A percentile compares a stretch with the other conserved stretches of the same genome.
Conservation (phyloP, 164 flowering plant species). For the Vitis amurensis region DNA sequence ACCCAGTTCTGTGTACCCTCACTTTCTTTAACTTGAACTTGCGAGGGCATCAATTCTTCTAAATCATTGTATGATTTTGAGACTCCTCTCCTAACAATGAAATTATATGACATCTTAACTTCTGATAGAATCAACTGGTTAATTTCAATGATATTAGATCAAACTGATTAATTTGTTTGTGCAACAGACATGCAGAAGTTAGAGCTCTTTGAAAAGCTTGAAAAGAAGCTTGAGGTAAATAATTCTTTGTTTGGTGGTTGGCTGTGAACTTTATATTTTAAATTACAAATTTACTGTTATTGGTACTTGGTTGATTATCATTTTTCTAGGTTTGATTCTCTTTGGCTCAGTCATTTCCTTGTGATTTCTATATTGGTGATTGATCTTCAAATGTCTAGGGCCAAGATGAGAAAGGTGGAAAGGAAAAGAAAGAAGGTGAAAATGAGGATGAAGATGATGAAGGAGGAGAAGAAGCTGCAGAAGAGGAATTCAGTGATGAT, state of each 20-base stretch:
- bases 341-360: background rate
- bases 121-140: background rate
- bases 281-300: background rate
- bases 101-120: background rate
- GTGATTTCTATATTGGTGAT: background rate
- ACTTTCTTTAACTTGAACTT: too few relatives aligned
- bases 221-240: slow-evolving; percentile 35
- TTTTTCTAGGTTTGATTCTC: background rate
- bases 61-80: too few relatives aligned
- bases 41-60: too few relatives aligned
- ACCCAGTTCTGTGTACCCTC: too few relatives aligned
- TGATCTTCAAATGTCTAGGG: slow-evolving; percentile 22
- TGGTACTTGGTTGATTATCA: background rate
- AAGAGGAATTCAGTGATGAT: slow-evolving; percentile 44
- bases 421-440: slow-evolving; percentile 36
- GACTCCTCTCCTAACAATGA: too few relatives aligned
- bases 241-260: background rate
- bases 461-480: slow-evolving; percentile 17
- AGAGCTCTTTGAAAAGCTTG: slow-evolving; percentile 53
- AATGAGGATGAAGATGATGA: slow-evolving; percentile 41
- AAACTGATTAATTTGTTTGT: slow-evolving; percentile 1
- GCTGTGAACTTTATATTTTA: background rate
- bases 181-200: slow-evolving; percentile 37
- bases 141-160: background rate
- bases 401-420: slow-evolving; percentile 25